Evolutionary conservation across 306 rosid genomes (phyloP).

Genomic region (Trifolium fragiferum): DNA sequence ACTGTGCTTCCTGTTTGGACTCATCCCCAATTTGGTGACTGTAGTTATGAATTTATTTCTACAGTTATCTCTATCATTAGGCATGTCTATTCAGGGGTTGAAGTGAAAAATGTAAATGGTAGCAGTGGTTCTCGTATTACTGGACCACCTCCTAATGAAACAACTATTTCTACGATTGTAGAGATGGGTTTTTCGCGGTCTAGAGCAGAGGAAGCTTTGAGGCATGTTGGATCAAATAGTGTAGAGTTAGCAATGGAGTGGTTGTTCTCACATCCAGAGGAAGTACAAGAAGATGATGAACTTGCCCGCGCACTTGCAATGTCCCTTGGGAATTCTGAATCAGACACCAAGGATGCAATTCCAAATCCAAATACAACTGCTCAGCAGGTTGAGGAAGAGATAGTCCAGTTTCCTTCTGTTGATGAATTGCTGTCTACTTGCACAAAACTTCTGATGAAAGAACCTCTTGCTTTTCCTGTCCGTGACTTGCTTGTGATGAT

Average conservation of each 20-base stretch:
- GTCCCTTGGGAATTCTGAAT: conserved; percentile 90
- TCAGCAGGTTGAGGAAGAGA: conserved; percentile 81
- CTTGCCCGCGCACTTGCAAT: conserved; percentile 99
- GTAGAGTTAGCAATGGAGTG: conserved; percentile 99
- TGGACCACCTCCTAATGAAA: conserved; percentile 95
- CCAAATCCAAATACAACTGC: conserved; percentile 54
- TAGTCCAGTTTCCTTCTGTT: conserved; percentile 82
- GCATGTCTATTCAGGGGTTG: conserved; percentile 92
- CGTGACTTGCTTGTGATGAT: conserved; percentile 90
- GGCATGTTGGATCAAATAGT: conserved; percentile 96
- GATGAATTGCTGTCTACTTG: conserved; percentile 87
- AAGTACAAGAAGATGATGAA: conserved; percentile 89
- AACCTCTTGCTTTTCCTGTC: conserved; percentile 87
- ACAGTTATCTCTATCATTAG: conserved; percentile 78
- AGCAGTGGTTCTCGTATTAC: conserved; percentile 68
- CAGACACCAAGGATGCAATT: conserved; percentile 73
- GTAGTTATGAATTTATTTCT: conserved; percentile 83
- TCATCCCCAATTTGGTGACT: conserved; percentile 89
- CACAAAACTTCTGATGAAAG: conserved; percentile 84
- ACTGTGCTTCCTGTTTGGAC: conserved; percentile 97
- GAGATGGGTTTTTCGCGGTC: conserved; percentile 98
- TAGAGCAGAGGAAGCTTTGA: conserved; percentile 94
- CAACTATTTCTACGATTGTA: conserved; percentile 84
- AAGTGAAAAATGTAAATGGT: conserved; percentile 76
- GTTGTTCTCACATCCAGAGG: conserved; percentile 97